These are phyloP conservation scores for Peronospora tabacina DNA, from an alignment of 352 stramenopile species.

Conservation along the genomic window DNA sequence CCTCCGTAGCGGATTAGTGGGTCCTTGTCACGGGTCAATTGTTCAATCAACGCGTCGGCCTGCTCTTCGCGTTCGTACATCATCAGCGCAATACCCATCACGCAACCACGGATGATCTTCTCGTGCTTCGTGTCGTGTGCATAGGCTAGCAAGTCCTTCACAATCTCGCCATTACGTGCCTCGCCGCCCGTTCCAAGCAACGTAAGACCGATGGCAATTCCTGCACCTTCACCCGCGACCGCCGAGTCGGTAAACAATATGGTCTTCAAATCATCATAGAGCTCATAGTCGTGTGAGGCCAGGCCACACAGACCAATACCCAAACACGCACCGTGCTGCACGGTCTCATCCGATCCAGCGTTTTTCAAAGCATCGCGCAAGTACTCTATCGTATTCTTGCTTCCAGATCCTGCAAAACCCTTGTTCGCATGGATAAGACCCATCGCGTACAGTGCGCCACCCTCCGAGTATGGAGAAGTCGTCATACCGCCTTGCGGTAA, in stretches of 20 bases:
- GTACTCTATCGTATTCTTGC: constrained; percentile 81
- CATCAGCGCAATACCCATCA: constrained; percentile 97
- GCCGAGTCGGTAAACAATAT: constrained; percentile 97
- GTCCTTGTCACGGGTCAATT: constrained; percentile 95
- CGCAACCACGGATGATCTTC: constrained; percentile 98
- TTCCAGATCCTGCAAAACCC: constrained; percentile 76
- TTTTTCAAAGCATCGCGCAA: constrained; percentile 80
- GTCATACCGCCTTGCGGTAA: constrained; percentile 87
- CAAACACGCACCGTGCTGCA: constrained; percentile 96
- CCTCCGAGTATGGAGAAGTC: constrained; percentile 94
- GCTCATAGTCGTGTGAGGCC: constrained; percentile 88
- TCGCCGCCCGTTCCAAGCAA: constrained; percentile 91
- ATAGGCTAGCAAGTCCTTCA: constrained; percentile 95
- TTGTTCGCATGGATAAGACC: constrained; percentile 98
- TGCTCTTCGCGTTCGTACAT: constrained; percentile 97
- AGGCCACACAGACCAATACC: constrained; percentile 95
- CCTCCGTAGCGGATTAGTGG: constrained; percentile 96
- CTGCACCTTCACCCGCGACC: constrained; percentile 95
- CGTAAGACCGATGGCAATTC: constrained; percentile 96
- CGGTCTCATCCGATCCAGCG: constrained; percentile 90
- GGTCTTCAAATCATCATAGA: constrained; percentile 97
- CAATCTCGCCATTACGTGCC: constrained; percentile 70
- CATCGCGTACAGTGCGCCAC: constrained; percentile 96
- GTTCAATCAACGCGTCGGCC: constrained; percentile 94
- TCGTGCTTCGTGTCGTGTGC: constrained; percentile 98